These are phyloP conservation scores for Yarrowia deformans DNA, from an alignment of 805 yeast genomes.

Conservation along the genomic window DNA sequence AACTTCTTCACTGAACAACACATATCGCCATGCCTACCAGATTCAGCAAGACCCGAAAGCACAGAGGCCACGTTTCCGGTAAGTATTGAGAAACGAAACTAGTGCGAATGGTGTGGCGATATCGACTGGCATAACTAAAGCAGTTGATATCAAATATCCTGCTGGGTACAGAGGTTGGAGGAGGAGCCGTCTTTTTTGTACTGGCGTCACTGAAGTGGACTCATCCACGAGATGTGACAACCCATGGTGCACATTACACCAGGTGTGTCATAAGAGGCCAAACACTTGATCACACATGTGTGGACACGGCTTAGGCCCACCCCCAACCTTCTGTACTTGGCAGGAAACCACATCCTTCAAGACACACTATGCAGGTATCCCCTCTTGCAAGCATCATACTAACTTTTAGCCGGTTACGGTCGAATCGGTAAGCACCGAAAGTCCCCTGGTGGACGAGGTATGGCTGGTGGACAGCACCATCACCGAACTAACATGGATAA, in stretches of 20 bases:
- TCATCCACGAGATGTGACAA: no score
- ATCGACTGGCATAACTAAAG: slow-evolving; percentile 37
- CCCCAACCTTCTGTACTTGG: slow-evolving; percentile 2
- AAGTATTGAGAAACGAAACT: slow-evolving; percentile 55
- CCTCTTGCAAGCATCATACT: slow-evolving; percentile 40
- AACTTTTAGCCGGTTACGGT: slow-evolving; percentile 96
- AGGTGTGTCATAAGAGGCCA: no score
- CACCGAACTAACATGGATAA: slow-evolving; percentile 99
- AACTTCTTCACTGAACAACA: slow-evolving; percentile 38
- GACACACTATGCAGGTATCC: background rate
- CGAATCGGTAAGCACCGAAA: slow-evolving; percentile 99
- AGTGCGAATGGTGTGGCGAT: slow-evolving; percentile 40
- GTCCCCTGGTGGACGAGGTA: slow-evolving; percentile 99
- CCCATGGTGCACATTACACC: no score
- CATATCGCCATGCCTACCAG: slow-evolving; percentile 85
- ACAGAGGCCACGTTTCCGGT: slow-evolving; percentile 99
- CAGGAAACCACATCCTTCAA: slow-evolving; percentile 8
- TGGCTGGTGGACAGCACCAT: slow-evolving; percentile 99
- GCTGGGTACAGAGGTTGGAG: slow-evolving; percentile 19
- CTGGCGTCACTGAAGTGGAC: no score
- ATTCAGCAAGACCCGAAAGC: slow-evolving; percentile 99
- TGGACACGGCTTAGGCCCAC: background rate
- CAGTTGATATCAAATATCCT: slow-evolving; percentile 36
- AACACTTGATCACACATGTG: background rate
- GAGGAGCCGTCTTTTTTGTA: background rate